Base-by-base conservation (phyloP, 805 yeast species). In the Metschnikowia arizonensis region DNA sequence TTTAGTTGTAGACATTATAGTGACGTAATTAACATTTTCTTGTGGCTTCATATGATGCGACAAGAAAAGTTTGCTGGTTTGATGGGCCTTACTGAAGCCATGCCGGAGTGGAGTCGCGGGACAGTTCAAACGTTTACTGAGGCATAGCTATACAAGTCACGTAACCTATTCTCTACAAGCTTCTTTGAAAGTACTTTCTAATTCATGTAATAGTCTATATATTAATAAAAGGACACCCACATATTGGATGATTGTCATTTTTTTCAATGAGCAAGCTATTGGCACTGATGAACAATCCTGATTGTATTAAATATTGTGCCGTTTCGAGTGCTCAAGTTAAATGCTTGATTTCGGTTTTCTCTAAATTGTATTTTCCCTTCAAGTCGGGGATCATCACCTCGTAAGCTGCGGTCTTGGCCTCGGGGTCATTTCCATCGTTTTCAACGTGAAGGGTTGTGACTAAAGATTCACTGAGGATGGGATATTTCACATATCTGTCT, bases 371-470 rank as follows among this genome's bases (percentile, higher is more conserved):
- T 30, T 60, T 60, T 3, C 63, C 73, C 12, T 59, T 55, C 42
- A 81, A 65, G 31, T 73, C 74, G 2, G 97, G 97, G 48, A 90
- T 78, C 42, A 83, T 66, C 36, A 88, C 62, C 56, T 83, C 85
- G 63, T 88, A 90, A 31, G 73, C 82, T 21, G 72, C 72, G 1
- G 91, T 82, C 24, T 71, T 63, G 24, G 85, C 79, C 3, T 68
- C 61, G 1, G 66, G 50, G 47, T 78, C 72, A 2, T 51, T 54
- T 11, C 72, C 70, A 49, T 86, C 82, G 40, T 72, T 73, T 60
- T 89, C 97, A 34, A 88, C 84, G 54, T 83, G 88, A 30, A 89
- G 64, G 1, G 87, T 79, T 3, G 88, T 79, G 3, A 84, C 79
- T 35, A 89, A 61, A 6, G 88, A 75, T 37, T 78, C 77, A 6